Conservation (phyloP, 2,329 filamentous ascomycete species). For the Aphanoascus verrucosus region DNA sequence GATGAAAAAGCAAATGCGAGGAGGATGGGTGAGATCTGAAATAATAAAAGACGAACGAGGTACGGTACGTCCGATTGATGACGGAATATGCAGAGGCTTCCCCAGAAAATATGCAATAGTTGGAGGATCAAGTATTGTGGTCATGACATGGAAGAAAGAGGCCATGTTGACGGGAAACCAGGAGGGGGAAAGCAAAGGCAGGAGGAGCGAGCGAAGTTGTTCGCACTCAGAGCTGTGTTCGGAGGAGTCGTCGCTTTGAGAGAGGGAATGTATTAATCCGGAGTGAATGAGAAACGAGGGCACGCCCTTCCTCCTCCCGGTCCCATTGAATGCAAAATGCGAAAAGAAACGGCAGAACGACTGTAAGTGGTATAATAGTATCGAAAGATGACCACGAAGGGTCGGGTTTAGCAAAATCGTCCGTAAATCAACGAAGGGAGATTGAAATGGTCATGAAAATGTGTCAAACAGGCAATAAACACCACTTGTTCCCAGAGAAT, state of each 20-base stretch:
- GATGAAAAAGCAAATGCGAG: not conserved
- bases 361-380: not conserved
- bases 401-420: not conserved
- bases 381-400: slow-evolving; percentile 1
- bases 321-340: slow-evolving; percentile 1
- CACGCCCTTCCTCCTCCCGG: not conserved
- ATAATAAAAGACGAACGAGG: not conserved
- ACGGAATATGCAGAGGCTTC: not conserved
- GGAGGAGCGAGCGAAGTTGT: not conserved
- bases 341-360: not conserved
- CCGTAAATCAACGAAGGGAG: not conserved
- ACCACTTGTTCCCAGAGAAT: not conserved
- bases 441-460: not conserved
- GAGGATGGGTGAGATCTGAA: not conserved
- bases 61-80: not conserved
- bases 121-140: not conserved
- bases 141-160: not conserved
- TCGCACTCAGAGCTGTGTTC: not conserved
- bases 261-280: too few species aligned
- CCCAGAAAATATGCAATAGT: not conserved
- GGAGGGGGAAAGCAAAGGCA: not conserved
- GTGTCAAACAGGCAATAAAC: not conserved
- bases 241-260: too few species aligned
- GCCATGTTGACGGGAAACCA: not conserved
- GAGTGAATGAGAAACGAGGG: not conserved